A percentile compares a stretch with the other conserved stretches of the same genome.
Conservation (phyloP, 805 yeast genomes). For the Lachancea dasiensis region DNA sequence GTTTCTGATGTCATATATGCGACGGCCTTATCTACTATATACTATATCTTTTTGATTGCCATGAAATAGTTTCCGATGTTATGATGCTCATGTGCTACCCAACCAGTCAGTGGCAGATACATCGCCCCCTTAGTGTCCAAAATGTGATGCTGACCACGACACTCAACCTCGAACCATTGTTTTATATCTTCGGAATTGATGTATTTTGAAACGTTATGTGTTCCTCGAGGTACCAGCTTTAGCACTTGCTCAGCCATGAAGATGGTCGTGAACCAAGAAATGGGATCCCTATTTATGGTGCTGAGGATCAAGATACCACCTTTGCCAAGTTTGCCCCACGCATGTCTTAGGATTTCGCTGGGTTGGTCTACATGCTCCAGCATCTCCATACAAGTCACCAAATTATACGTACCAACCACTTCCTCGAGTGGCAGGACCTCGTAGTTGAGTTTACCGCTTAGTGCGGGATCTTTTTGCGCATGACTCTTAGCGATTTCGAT, state of each 20-base stretch:
- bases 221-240: constrained; percentile 82
- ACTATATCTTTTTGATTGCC: constrained; percentile 57
- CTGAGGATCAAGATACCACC: constrained; percentile 78
- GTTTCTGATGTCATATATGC: no score
- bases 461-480: constrained; percentile 55
- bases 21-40: no score
- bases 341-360: constrained; percentile 59
- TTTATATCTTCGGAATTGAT: constrained; percentile 69
- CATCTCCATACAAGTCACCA: constrained; percentile 89
- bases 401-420: constrained; percentile 49
- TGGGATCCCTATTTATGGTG: constrained; percentile 82
- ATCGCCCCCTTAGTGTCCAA: constrained; percentile 70
- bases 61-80: constrained; percentile 79
- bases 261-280: constrained; percentile 90
- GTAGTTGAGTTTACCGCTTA: constrained; percentile 53
- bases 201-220: constrained; percentile 83
- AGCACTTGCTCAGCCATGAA: constrained; percentile 80
- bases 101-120: constrained; percentile 77
- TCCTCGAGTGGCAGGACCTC: constrained; percentile 58
- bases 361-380: constrained; percentile 93
- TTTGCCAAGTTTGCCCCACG: constrained; percentile 59
- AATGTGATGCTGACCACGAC: constrained; percentile 45
- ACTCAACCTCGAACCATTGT: constrained; percentile 51
- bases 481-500: constrained; percentile 74
- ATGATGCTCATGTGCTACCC: constrained; percentile 62